These are phyloP conservation scores for Protomyces pachydermus DNA, from an alignment of 1,139 yeast species.

Conservation along the genomic window DNA sequence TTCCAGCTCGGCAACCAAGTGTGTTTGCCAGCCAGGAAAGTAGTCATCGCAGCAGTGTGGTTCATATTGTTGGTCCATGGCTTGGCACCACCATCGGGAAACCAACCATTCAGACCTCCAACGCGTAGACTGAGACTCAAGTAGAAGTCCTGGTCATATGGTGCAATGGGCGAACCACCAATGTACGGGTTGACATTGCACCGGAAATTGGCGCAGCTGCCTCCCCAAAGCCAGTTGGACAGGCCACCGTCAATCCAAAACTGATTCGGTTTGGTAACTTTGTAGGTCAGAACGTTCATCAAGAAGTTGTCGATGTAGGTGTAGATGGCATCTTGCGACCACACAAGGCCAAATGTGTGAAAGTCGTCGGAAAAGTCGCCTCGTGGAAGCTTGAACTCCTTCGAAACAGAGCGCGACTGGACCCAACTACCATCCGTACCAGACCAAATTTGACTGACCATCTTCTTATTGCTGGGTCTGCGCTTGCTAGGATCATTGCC, in stretches of 20 bases:
- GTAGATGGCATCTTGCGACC: constrained; percentile 29
- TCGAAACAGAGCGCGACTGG: neutral
- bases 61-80: constrained; percentile 27
- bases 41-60: constrained; percentile 21
- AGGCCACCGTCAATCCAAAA: constrained; percentile 29
- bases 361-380: constrained; percentile 13
- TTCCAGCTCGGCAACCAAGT: neutral
- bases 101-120: constrained; percentile 31
- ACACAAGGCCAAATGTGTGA: constrained; percentile 30
- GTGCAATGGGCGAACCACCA: constrained; percentile 25
- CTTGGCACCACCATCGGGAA: constrained; percentile 28
- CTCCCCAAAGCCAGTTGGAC: neutral
- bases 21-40: neutral
- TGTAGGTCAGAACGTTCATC: constrained; percentile 23
- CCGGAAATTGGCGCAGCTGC: neutral
- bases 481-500: constrained; percentile 30
- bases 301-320: constrained; percentile 30
- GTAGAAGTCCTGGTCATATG: constrained; percentile 30
- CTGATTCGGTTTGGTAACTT: constrained; percentile 26
- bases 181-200: constrained; percentile 30
- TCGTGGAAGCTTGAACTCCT: constrained; percentile 24
- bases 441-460: constrained; percentile 29
- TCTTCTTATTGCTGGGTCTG: constrained; percentile 27
- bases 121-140: constrained; percentile 29
- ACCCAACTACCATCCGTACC: constrained; percentile 22